Base-by-base conservation (phyloP, 2,329 filamentous ascomycete genomes). In the Exophiala sp. region DNA sequence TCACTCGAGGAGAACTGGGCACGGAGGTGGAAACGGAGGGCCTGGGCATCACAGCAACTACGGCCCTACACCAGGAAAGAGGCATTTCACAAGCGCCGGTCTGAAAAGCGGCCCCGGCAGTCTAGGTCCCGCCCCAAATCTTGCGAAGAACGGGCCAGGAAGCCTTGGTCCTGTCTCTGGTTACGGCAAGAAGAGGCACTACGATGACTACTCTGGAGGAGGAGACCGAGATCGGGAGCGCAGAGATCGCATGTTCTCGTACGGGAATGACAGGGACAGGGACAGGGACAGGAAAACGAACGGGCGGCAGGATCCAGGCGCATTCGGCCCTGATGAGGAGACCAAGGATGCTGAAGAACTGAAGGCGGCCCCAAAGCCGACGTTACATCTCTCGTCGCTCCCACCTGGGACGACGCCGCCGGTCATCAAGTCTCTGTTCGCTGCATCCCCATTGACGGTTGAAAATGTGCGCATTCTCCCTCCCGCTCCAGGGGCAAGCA, bases 381-480 rank as follows among this genome's bases (percentile, higher is more conserved):
- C 76, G 0, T 58, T 81, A 29, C 75, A 76, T 49, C 65, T 81
- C 8, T 73, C 76, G 0, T 75, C 70, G 1, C 63, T 81, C 30
- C 78, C 78, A 2, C 75, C 75, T 1, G 70, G 70, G 1, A 78
- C 70, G 2, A 78, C 74, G 5, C 68, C 70, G 5, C 70, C 72
- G 11, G 68, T 71, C 38, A 67, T 78, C 54, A 77, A 75, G 56
- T 66, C 68, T 21, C 63, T 77, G 43, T 57, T 61, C 34, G 68
- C 78, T 22, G 70, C 68, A 0, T 63, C 77, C 0, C 80, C 73
- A 16, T 63, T 94, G 45, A 76, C 68, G 0, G 81, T 91, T 3
- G 86, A 91, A 61, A 77, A 80, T 55, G 82, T 95, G 43, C 85
- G 84, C 62, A 81, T 93, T 23, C 67, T 86, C 22, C 78, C 82